Conservation (phyloP, 2,329 filamentous ascomycete genomes). For the Aspergillus sp. region DNA sequence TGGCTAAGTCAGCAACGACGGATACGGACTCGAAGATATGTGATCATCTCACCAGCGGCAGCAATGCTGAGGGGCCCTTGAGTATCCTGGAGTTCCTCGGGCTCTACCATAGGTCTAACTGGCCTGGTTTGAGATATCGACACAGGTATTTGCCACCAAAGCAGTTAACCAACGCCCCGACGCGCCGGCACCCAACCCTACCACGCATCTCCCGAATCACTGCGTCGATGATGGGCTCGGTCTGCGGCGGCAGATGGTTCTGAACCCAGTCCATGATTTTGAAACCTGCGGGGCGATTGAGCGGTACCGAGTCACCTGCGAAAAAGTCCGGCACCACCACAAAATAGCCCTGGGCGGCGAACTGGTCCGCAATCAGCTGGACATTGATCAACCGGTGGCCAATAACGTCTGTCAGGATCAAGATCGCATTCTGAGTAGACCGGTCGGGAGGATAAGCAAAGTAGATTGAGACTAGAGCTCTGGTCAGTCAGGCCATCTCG, state of each 20-base stretch:
- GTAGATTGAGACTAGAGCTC: conserved; percentile 2
- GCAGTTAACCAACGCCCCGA: conserved; percentile 52
- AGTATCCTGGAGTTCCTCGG: conserved; percentile 16
- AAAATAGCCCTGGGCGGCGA: conserved; percentile 67
- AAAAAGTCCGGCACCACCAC: conserved; percentile 68
- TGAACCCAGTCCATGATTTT: conserved; percentile 52
- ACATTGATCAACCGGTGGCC: conserved; percentile 55
- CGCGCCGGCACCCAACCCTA: conserved; percentile 24
- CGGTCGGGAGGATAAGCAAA: conserved; percentile 49
- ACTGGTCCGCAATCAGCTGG: conserved; percentile 67
- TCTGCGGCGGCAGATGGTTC: conserved; percentile 43
- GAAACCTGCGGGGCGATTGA: conserved; percentile 54
- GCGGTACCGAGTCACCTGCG: conserved; percentile 58
- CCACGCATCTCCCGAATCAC: conserved; percentile 38
- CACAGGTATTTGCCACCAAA: conserved; percentile 54
- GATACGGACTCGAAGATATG: not conserved
- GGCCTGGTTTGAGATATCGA: conserved; percentile 15
- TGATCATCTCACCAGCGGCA: not conserved
- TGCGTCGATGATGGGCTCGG: conserved; percentile 51
- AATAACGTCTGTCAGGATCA: conserved; percentile 57
- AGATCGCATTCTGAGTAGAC: conserved; percentile 49
- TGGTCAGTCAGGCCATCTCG: not conserved
- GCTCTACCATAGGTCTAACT: conserved; percentile 17
- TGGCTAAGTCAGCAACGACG: no score
- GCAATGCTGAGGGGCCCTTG: conserved; percentile 21